Percentiles rank a stretch among this genome's conserved stretches.
These are phyloP conservation scores for Platanthera zijinensis DNA, from an alignment of 106 monocot species.

Conservation along the genomic window DNA sequence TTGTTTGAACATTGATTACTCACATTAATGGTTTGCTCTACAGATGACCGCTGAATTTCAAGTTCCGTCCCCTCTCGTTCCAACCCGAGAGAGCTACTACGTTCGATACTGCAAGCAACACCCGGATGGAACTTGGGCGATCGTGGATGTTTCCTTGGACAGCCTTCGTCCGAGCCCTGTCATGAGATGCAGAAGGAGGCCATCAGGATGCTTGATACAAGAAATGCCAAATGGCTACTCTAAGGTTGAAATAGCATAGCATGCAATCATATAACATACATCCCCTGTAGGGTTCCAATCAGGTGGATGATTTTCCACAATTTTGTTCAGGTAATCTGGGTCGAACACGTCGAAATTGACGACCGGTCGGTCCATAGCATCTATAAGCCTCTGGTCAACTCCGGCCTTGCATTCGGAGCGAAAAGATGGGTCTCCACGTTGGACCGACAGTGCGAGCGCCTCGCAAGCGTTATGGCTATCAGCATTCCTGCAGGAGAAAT, in stretches of 20 bases:
- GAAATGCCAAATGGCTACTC: constrained; percentile 99
- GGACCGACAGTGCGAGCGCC: constrained; percentile 78
- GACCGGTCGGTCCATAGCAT: constrained; percentile 75
- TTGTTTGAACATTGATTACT: neutral
- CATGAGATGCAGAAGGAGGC: constrained; percentile 61
- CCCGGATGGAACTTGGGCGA: constrained; percentile 82
- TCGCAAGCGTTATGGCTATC: constrained; percentile 77
- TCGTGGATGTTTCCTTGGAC: constrained; percentile 91
- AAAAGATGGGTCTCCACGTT: constrained; percentile 77
- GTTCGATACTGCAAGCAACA: constrained; percentile 91
- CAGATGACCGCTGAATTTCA: constrained; percentile 98
- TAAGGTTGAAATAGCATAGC: constrained; percentile 38
- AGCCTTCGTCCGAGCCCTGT: constrained; percentile 57
- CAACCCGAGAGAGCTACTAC: constrained; percentile 77
- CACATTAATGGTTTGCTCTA: neutral
- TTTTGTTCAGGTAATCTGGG: constrained; percentile 66
- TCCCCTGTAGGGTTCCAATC: too few relatives aligned
- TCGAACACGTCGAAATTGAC: constrained; percentile 87
- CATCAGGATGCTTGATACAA: constrained; percentile 88
- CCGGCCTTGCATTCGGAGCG: constrained; percentile 84
- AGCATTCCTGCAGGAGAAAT: constrained; percentile 61
- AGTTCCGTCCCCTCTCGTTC: constrained; percentile 87
- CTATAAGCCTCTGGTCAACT: constrained; percentile 71
- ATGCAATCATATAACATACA: neutral
- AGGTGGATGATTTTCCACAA: neutral